These are phyloP conservation scores for Pythium vanterpoolii DNA, from an alignment of 352 stramenopile genomes.

Conservation along the genomic window DNA sequence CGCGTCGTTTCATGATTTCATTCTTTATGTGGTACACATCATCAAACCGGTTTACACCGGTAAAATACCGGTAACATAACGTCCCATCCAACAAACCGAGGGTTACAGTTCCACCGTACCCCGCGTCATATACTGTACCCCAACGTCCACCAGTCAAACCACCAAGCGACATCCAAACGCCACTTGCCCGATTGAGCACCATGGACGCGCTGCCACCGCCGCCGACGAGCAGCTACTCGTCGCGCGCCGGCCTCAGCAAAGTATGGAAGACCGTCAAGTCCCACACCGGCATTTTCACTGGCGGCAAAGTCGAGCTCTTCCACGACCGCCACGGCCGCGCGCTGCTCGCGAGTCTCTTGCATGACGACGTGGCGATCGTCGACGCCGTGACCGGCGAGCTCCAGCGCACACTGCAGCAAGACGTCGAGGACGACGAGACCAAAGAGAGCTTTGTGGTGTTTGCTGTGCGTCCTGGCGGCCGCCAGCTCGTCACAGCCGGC, in stretches of 20 bases:
- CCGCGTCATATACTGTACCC: not conserved
- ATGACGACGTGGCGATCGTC: conserved; percentile 80
- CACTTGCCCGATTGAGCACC: not conserved
- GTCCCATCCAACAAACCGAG: not conserved
- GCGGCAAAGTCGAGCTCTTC: conserved; percentile 76
- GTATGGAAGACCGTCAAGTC: conserved; percentile 75
- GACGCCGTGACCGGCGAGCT: conserved; percentile 68
- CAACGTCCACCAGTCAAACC: conserved; percentile 8
- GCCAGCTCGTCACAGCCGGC: conserved; percentile 82
- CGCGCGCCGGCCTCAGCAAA: conserved; percentile 69
- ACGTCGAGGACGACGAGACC: conserved; percentile 69
- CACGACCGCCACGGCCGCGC: conserved; percentile 24
- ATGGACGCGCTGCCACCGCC: conserved; percentile 8
- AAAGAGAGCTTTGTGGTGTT: conserved; percentile 87
- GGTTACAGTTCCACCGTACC: not conserved
- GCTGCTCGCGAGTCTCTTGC: conserved; percentile 73
- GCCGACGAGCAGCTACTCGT: conserved; percentile 48
- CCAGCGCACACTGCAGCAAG: conserved; percentile 69
- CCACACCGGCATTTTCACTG: conserved; percentile 79
- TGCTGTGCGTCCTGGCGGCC: conserved; percentile 54
- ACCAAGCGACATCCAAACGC: not conserved
- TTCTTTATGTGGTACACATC: not conserved
- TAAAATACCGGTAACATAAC: not conserved
- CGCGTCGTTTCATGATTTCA: conserved; percentile 3
- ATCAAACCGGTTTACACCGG: not conserved